A percentile compares a stretch with the other conserved stretches of the same genome.
phyloP scores from a whole-genome alignment of 495 filamentous ascomycete species.

The Talaromyces wortmannii region DNA sequence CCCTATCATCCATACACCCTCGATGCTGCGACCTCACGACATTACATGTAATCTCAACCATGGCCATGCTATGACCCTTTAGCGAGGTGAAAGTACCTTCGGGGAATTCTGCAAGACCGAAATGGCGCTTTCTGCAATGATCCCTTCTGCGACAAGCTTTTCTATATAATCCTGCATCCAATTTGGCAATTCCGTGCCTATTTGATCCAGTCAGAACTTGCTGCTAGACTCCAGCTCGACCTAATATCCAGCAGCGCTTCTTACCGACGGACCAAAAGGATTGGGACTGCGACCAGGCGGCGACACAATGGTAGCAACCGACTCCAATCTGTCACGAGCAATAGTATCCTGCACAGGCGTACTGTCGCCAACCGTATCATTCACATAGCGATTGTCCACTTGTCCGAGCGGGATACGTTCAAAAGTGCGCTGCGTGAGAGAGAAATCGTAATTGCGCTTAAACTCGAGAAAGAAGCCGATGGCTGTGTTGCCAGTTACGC shows the following conservation, averaged over 20 bases:
- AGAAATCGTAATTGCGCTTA: conserved; percentile 17
- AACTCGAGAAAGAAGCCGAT: conserved; percentile 18
- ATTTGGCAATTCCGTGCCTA: conserved; percentile 7
- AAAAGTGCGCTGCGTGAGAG: conserved; percentile 4
- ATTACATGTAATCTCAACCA: too few species aligned
- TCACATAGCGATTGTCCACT: conserved; percentile 10
- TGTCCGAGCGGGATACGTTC: conserved; percentile 12
- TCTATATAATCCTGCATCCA: conserved; percentile 8
- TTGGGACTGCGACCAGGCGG: conserved; percentile 11
- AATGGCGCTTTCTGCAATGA: background rate
- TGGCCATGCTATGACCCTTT: too few species aligned
- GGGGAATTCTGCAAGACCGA: background rate
- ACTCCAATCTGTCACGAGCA: conserved; percentile 15
- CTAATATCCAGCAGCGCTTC: too few species aligned
- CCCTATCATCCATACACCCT: too few species aligned
- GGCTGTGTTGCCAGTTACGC: conserved; percentile 11
- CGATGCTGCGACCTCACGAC: too few species aligned
- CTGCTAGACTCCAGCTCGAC: too few species aligned
- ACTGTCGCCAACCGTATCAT: conserved; percentile 10
- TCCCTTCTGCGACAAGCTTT: conserved; percentile 7
- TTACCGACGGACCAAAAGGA: conserved; percentile 12
- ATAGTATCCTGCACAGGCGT: conserved; percentile 8
- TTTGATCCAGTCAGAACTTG: too few species aligned
- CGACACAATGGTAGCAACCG: conserved; percentile 8
- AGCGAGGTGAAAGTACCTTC: too few species aligned